These are phyloP conservation scores for Acanthamoeba divionensis DNA, from an alignment of 208 protist species.

Conservation along the genomic window DNA sequence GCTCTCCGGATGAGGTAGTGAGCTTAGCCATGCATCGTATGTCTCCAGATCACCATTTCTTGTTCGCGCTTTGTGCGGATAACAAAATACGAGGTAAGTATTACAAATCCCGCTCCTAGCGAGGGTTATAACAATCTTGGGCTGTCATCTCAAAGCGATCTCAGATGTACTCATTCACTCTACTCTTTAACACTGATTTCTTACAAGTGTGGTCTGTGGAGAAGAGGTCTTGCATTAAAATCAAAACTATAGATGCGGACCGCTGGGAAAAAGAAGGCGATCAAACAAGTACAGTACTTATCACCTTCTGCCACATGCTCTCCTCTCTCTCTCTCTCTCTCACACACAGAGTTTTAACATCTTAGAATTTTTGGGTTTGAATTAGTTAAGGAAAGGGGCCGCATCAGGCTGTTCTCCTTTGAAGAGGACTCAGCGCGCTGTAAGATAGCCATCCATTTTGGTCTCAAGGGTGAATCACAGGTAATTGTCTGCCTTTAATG, in stretches of 20 bases:
- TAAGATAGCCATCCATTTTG: slow-evolving; percentile 48
- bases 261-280: slow-evolving; percentile 17
- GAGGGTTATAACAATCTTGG: no score
- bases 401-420: background rate
- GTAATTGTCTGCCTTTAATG: background rate
- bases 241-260: slow-evolving; percentile 43
- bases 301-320: background rate
- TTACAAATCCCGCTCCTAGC: background rate
- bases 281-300: background rate
- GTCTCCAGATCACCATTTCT: background rate
- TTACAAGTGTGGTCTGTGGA: slow-evolving; percentile 26
- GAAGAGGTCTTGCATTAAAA: slow-evolving; percentile 4
- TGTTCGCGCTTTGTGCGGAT: slow-evolving; percentile 33
- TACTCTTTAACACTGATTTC: background rate
- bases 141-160: no score
- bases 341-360: background rate
- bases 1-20: background rate
- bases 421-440: slow-evolving; percentile 29
- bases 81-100: slow-evolving; percentile 42
- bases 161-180: no score
- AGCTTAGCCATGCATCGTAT: slow-evolving; percentile 18
- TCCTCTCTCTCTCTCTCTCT: background rate
- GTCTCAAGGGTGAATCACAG: slow-evolving; percentile 26
- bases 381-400: background rate
- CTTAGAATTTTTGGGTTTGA: background rate